Conservation (phyloP, 148 eudicot species). For the Vaccinium vitisidaea region DNA sequence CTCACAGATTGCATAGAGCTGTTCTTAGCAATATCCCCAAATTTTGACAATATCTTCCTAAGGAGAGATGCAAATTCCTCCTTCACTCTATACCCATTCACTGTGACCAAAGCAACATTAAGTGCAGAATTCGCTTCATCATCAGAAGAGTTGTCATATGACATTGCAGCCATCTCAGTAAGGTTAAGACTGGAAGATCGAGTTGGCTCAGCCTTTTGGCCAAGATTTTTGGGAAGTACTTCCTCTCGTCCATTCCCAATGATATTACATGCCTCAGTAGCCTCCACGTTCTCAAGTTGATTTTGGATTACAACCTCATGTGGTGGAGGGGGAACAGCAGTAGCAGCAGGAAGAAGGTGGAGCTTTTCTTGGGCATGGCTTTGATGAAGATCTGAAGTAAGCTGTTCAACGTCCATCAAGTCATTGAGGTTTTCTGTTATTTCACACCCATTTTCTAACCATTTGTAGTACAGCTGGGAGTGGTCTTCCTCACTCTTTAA, state of each 20-base stretch:
- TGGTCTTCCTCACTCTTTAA: background rate
- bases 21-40: constrained; percentile 8
- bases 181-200: background rate
- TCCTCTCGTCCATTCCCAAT: background rate
- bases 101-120: background rate
- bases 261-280: background rate
- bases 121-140: constrained; percentile 6
- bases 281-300: background rate
- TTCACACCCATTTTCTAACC: background rate
- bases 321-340: background rate
- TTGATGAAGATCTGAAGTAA: background rate
- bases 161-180: constrained; percentile 6
- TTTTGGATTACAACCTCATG: background rate
- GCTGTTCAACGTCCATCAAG: background rate
- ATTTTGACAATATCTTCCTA: background rate
- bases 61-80: constrained; percentile 1
- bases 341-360: background rate
- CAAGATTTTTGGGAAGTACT: background rate
- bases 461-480: background rate
- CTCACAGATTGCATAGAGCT: background rate
- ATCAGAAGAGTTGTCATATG: background rate
- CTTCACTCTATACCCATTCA: constrained; percentile 14
- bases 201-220: background rate
- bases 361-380: background rate
- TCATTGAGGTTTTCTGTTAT: background rate